Base-by-base conservation (phyloP, 495 filamentous ascomycete genomes). In the Achaetomiella virescens region DNA sequence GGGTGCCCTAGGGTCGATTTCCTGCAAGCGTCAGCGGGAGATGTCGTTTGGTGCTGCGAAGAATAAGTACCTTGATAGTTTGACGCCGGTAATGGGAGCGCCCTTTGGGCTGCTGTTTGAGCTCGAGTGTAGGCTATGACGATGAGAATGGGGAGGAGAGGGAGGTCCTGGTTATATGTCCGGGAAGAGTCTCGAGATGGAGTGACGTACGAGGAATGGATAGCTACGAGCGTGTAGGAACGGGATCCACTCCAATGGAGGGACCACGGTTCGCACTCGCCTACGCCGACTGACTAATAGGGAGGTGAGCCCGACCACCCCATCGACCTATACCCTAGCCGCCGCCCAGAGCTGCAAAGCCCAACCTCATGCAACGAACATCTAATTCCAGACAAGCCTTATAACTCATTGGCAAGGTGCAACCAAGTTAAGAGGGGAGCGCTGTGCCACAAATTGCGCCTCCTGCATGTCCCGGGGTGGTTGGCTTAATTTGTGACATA, bases 41-140 rank as follows among this genome's bases (percentile, higher is more conserved):
- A 54, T 50, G 43, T 61, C 59, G 36, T 61, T 61, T 53, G 59
- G 48, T 54, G 54, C 54, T 57, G 54, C 59, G 27, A 54, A 57
- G 54, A 56, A 54, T 40, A 61, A 45, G 53, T 61, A 57, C 53
- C 59, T 61, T 45, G 59, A 61, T 53, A 1, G 57, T 40, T 40
- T 54, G 54, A 49, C 38, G 54, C 58, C 52, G 58, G 53, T 27
- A 42, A 31, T 31, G 27, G 27, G 27, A 31, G 27, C 27, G 27
- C 9, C 27, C 27, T 4, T 31, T 31, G 27, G 27, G 27, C 27
- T 31, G n/a, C n/a, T n/a, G n/a, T n/a, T n/a, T n/a, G n/a, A n/a
- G n/a, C n/a, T n/a, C n/a, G n/a, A n/a, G n/a, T n/a, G n/a, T n/a
- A n/a, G n/a, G n/a, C n/a, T n/a, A n/a, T n/a, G n/a, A n/a, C n/a